Base-by-base conservation (phyloP, 1,139 yeast genomes). In the Starmera stellimalicola region DNA sequence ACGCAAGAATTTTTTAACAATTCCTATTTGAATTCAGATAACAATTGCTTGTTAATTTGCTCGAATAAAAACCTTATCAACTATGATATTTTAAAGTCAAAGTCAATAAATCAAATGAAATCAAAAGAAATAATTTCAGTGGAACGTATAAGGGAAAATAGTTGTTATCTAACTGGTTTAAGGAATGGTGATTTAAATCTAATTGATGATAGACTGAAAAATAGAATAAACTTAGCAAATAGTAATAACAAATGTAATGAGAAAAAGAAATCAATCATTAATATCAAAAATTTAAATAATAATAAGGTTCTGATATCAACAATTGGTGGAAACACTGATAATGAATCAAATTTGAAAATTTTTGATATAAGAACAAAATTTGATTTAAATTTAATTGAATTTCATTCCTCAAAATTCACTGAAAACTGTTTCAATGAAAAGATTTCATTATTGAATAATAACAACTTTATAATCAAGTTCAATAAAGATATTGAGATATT, bases 111-210 rank as follows among this genome's bases (percentile, higher is more conserved):
- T 27, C 11, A 6, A 12, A 28, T 18, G 14, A 17, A 7, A 9
- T 7, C 5, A 18, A 18, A 28, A 18, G 19, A 18, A 28, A 18
- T 8, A 18, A 12, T 11, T 33, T 32, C n/a, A 33, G 39, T 9
- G 43, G 42, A 35, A n/a, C 42, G 38, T 26, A 18, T 26, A 9
- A 28, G 10, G 2, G 40, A 34, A 16, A 18, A 17, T 2, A 12
- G 23, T 16, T 5, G 12, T 2, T 37, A 33, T 14, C 22, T 32
- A 14, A 15, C 47, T 7, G 52, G 52, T 0, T 33, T 31, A 18
- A 38, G 51, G 27, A 40, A 41, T 17, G 47, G 48, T 1, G 11
- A 24, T 1, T 17, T 47, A 3, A 35, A 27, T 18, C n/a, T 36
- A 2, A 37, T 46, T 43, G 52, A 48, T 35, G 20, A 19, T 7